These are phyloP conservation scores for Pythium aquatile DNA, from an alignment of 352 stramenopile species.

Conservation along the genomic window DNA sequence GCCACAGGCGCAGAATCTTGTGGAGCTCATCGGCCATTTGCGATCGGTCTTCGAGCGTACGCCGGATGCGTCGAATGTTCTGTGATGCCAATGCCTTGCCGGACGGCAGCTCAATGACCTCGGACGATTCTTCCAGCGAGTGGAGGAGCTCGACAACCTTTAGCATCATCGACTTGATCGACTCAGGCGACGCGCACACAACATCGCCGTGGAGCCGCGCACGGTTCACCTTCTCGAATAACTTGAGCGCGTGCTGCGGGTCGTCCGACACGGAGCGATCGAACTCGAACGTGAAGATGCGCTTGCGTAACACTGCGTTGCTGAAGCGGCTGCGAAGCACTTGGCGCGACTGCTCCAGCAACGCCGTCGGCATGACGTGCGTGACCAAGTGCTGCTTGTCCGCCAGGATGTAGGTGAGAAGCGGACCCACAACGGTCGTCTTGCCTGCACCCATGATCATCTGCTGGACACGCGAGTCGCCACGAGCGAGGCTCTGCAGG, in stretches of 20 bases:
- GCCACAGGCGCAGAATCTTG: constrained; percentile 87
- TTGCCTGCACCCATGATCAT: constrained; percentile 99
- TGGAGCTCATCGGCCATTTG: constrained; percentile 91
- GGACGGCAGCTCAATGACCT: constrained; percentile 64
- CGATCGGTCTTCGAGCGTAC: constrained; percentile 71
- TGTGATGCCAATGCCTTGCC: constrained; percentile 50
- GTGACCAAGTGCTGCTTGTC: constrained; percentile 94
- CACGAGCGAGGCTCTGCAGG: constrained; percentile 80
- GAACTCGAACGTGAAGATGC: constrained; percentile 99
- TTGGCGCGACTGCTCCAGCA: constrained; percentile 98
- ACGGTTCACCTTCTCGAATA: constrained; percentile 88
- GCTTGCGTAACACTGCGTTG: constrained; percentile 94
- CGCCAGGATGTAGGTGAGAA: constrained; percentile 97
- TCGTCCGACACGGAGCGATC: constrained; percentile 93
- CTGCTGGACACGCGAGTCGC: constrained; percentile 88
- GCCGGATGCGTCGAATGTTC: constrained; percentile 67
- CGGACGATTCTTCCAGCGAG: constrained; percentile 81
- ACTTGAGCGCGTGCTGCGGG: constrained; percentile 46
- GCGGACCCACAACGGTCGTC: constrained; percentile 98
- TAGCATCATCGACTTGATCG: constrained; percentile 99
- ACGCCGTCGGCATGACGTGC: constrained; percentile 98
- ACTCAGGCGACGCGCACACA: constrained; percentile 98
- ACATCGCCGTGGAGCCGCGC: constrained; percentile 92
- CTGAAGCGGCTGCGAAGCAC: constrained; percentile 98
- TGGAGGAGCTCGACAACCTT: constrained; percentile 97